phyloP scores from a whole-genome alignment of 495 filamentous ascomycete species.

The Arthonia radiata region DNA sequence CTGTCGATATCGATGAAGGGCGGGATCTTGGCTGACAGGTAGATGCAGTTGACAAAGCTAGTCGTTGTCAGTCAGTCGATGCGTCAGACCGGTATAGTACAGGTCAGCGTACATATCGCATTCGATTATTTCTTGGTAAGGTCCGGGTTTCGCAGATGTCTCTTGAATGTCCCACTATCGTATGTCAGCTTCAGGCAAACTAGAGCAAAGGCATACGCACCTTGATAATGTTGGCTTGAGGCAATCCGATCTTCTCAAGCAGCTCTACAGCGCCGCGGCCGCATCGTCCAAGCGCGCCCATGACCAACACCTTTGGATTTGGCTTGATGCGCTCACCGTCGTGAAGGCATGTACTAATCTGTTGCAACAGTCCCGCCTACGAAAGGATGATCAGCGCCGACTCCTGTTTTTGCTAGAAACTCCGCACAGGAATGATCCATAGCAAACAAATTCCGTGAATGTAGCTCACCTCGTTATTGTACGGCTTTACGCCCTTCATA shows the following conservation, averaged over 20 bases:
- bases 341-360: conserved; percentile 17
- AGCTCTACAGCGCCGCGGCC: conserved; percentile 67
- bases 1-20: conserved; percentile 49
- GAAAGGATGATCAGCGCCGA: too few species aligned
- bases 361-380: too few species aligned
- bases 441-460: too few species aligned
- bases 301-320: conserved; percentile 29
- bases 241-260: conserved; percentile 49
- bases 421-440: too few species aligned
- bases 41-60: conserved; percentile 97
- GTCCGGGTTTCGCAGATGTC: conserved; percentile 53
- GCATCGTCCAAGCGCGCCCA: conserved; percentile 57
- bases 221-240: conserved; percentile 41
- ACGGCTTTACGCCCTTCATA: conserved; percentile 38
- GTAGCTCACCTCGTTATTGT: conserved; percentile 9
- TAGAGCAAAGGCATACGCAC: neutral
- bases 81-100: too few species aligned
- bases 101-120: too few species aligned
- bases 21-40: conserved; percentile 43
- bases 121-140: conserved; percentile 70
- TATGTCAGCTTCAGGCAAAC: neutral
- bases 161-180: conserved; percentile 78
- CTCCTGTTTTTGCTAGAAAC: too few species aligned
- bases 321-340: conserved; percentile 5
- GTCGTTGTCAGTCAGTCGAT: too few species aligned